phyloP scores from a whole-genome alignment of 352 stramenopile genomes.

The Globisporangium okanoganense region DNA sequence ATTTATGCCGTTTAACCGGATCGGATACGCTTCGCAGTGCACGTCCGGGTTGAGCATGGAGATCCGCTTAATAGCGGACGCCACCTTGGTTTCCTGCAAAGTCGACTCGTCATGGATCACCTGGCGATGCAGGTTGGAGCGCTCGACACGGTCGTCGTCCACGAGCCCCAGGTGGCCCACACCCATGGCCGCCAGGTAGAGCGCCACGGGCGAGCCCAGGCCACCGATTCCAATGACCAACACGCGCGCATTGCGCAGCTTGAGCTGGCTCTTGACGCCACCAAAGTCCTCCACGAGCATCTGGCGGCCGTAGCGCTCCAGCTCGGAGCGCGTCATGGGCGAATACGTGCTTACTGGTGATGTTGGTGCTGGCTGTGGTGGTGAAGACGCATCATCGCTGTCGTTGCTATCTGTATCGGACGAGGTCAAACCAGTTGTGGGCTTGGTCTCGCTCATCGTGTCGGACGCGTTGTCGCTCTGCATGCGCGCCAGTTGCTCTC shows the following conservation, averaged over 20 bases:
- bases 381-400: not conserved
- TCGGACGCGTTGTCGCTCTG: not conserved
- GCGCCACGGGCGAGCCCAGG: constrained; percentile 92
- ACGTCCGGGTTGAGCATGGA: constrained; percentile 83
- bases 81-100: constrained; percentile 87
- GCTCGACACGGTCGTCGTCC: constrained; percentile 94
- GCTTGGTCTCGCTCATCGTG: not conserved
- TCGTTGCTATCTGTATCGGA: not conserved
- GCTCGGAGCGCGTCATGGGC: constrained; percentile 39
- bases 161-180: constrained; percentile 92
- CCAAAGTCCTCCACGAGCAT: constrained; percentile 91
- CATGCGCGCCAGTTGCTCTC: constrained; percentile 7
- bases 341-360: constrained; percentile 21
- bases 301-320: constrained; percentile 93
- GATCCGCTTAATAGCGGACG: constrained; percentile 68
- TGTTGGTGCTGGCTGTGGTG: not conserved
- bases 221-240: constrained; percentile 94
- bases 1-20: constrained; percentile 75
- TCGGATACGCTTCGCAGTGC: constrained; percentile 34
- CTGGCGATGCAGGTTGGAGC: constrained; percentile 97
- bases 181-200: constrained; percentile 95
- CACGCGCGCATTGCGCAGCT: constrained; percentile 73
- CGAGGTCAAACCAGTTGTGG: not conserved
- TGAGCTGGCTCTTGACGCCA: constrained; percentile 83
- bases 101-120: constrained; percentile 89